phyloP scores from a whole-genome alignment of 2,329 filamentous ascomycete species.

The Tolypocladium endophyticum region DNA sequence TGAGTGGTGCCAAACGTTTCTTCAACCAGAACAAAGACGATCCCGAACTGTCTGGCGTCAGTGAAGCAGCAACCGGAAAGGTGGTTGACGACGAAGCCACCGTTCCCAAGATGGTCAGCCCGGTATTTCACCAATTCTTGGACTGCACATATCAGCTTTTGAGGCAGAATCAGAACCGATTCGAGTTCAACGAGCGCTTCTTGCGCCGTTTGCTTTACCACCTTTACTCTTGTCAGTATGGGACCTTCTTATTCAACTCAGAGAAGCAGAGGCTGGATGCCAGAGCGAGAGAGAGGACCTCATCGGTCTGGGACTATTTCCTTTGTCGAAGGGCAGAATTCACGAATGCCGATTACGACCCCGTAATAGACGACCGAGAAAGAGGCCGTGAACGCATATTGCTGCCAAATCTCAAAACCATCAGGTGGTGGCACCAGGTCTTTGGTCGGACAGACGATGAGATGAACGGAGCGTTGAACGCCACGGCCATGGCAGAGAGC shows the following conservation, averaged over 20 bases:
- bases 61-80: conserved; percentile 27
- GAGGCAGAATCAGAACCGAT: conserved; percentile 74
- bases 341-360: conserved; percentile 68
- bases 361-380: conserved; percentile 63
- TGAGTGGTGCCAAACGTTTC: conserved; percentile 85
- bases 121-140: conserved; percentile 95
- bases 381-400: conserved; percentile 75
- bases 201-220: conserved; percentile 83
- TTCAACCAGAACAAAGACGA: conserved; percentile 58
- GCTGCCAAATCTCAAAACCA: conserved; percentile 64
- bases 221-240: conserved; percentile 91
- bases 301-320: conserved; percentile 95
- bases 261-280: conserved; percentile 77
- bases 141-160: conserved; percentile 88
- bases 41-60: conserved; percentile 46
- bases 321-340: conserved; percentile 72
- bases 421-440: conserved; percentile 88
- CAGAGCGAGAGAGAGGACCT: conserved; percentile 57
- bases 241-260: conserved; percentile 90
- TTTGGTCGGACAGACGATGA: conserved; percentile 83
- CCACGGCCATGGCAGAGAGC: conserved; percentile 39
- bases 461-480: conserved; percentile 68
- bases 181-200: conserved; percentile 95
- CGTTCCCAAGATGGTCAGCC: conserved; percentile 80
- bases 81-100: conserved; percentile 55